Evolutionary conservation across 768 basidiomycete species (phyloP).

Genomic region (Lentinula edodes): DNA sequence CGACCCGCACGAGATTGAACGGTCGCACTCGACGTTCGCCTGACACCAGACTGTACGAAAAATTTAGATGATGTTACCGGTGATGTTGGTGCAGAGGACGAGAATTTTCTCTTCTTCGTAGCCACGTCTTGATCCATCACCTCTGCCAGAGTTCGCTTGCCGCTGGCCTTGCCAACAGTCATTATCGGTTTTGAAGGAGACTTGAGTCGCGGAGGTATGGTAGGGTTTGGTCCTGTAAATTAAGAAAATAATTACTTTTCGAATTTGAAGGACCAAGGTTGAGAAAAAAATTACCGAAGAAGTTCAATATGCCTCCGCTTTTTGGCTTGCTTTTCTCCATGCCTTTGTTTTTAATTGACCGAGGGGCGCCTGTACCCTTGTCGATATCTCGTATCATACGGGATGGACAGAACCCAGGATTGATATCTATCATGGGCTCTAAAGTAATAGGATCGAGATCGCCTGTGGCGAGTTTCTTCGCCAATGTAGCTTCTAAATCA

Average conservation of each 20-base stretch:
- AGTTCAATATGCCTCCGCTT: slow-evolving; percentile 45
- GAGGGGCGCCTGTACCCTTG: slow-evolving; percentile 14
- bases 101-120: slow-evolving; percentile 38
- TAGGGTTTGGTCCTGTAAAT: slow-evolving; percentile 35
- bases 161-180: slow-evolving; percentile 54
- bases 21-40: slow-evolving; percentile 9
- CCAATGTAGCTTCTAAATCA: slow-evolving; percentile 56
- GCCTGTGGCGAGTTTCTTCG: slow-evolving; percentile 62
- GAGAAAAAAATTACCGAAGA: slow-evolving; percentile 49
- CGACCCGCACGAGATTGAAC: slow-evolving; percentile 6
- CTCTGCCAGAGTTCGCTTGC: slow-evolving; percentile 69
- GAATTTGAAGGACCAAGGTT: not conserved
- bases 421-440: slow-evolving; percentile 73
- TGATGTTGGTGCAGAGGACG: slow-evolving; percentile 3
- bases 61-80: slow-evolving; percentile 31
- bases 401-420: slow-evolving; percentile 47
- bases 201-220: slow-evolving; percentile 24
- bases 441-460: slow-evolving; percentile 66
- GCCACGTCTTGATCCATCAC: slow-evolving; percentile 63
- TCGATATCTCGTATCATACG: slow-evolving; percentile 27
- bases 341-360: slow-evolving; percentile 38
- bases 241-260: not conserved
- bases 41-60: slow-evolving; percentile 17
- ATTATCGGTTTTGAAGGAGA: slow-evolving; percentile 18
- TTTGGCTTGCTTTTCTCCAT: slow-evolving; percentile 34